These are phyloP conservation scores for Sanghuangporus baumii DNA, from an alignment of 1,284 basidiomycete genomes.

Conservation along the genomic window DNA sequence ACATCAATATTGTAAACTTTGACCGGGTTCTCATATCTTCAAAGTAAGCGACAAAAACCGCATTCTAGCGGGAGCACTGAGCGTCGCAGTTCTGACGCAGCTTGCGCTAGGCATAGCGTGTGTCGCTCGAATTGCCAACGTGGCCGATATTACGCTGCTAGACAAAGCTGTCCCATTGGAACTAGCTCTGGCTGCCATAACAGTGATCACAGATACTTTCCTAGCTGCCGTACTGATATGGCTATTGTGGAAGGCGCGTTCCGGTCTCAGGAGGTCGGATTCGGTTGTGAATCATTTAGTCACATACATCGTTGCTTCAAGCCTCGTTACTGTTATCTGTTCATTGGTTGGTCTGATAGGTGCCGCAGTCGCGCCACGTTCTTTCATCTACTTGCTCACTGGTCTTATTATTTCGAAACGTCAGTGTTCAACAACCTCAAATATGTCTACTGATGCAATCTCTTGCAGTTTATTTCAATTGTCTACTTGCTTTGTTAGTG, in stretches of 20 bases:
- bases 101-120: not conserved
- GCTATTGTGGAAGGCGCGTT: not conserved
- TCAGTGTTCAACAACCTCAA: not conserved
- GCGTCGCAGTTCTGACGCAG: not conserved
- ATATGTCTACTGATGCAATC: not conserved
- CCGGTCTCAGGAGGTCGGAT: constrained; percentile 6
- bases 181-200: not conserved
- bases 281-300: constrained; percentile 12
- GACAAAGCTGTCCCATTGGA: not conserved
- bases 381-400: constrained; percentile 3
- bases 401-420: not conserved
- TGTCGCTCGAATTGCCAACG: not conserved
- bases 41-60: constrained; percentile 4
- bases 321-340: constrained; percentile 16
- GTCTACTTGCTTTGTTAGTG: not conserved
- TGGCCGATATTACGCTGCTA: not conserved
- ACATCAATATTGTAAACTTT: not conserved
- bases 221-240: constrained; percentile 11
- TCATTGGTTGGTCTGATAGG: not conserved
- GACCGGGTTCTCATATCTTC: not conserved
- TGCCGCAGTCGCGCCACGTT: not conserved
- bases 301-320: constrained; percentile 16
- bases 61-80: not conserved
- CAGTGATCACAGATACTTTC: constrained; percentile 6
- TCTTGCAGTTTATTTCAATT: not conserved